Evolutionary conservation across 495 filamentous ascomycete genomes (phyloP).

Genomic region (Chaetomidium leptoderma): DNA sequence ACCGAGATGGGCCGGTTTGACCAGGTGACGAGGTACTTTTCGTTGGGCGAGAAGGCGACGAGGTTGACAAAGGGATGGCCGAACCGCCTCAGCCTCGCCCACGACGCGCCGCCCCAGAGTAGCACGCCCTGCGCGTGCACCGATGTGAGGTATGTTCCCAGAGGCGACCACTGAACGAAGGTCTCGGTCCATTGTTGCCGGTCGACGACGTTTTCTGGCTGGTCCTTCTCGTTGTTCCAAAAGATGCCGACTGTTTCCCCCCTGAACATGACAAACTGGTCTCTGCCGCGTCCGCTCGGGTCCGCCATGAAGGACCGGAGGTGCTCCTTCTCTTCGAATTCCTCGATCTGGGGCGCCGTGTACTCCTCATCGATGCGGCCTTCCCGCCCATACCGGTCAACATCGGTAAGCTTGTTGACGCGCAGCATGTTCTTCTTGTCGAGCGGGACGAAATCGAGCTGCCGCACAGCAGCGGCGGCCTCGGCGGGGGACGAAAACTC

Average conservation of each 20-base stretch:
- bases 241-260: conserved; percentile 87
- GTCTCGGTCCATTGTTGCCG: conserved; percentile 93
- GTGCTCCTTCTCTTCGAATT: conserved; percentile 88
- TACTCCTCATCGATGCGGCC: conserved; percentile 90
- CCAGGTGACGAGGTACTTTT: conserved; percentile 95
- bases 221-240: conserved; percentile 95
- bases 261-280: conserved; percentile 91
- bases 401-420: conserved; percentile 97
- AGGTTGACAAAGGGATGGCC: conserved; percentile 92
- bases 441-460: conserved; percentile 74
- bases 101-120: conserved; percentile 87
- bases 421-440: conserved; percentile 93
- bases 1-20: conserved; percentile 87
- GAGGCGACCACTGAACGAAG: conserved; percentile 95
- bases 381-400: conserved; percentile 92
- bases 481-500: conserved; percentile 93
- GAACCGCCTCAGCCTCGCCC: conserved; percentile 87
- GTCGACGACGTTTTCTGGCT: conserved; percentile 82
- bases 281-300: conserved; percentile 75
- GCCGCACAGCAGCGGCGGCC: conserved; percentile 79
- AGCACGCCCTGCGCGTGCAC: conserved; percentile 94
- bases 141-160: conserved; percentile 88
- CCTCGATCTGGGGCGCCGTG: conserved; percentile 66
- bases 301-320: conserved; percentile 90
- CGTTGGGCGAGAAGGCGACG: conserved; percentile 88